Evolutionary conservation across 2,329 filamentous ascomycete genomes (phyloP).

Genomic region (Fusarium sp.): DNA sequence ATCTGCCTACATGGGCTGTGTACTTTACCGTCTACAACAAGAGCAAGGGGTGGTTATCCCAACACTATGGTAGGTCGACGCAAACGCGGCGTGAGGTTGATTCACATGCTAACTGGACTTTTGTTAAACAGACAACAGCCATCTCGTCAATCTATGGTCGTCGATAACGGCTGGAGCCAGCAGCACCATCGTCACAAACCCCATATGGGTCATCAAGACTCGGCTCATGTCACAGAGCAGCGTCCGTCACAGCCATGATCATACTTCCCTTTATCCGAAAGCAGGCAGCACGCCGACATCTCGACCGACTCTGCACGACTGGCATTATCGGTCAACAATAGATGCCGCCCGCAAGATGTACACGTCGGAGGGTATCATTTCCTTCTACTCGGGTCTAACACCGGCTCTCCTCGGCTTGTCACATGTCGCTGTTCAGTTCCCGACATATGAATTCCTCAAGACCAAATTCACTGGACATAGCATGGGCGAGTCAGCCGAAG

Average conservation of each 20-base stretch:
- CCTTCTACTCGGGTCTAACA: constrained; percentile 95
- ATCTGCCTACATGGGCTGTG: constrained; percentile 97
- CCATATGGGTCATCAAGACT: constrained; percentile 99
- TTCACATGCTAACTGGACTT: constrained; percentile 23
- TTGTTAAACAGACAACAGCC: constrained; percentile 71
- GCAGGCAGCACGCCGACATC: constrained; percentile 66
- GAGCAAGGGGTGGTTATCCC: constrained; percentile 79
- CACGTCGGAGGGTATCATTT: constrained; percentile 83
- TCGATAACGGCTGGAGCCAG: constrained; percentile 91
- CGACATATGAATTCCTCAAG: constrained; percentile 94
- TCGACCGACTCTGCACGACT: constrained; percentile 74
- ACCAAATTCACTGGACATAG: constrained; percentile 88
- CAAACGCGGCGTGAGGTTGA: background rate
- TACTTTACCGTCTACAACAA: constrained; percentile 98
- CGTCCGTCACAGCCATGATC: constrained; percentile 56
- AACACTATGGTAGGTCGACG: constrained; percentile 68
- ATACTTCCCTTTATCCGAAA: constrained; percentile 56
- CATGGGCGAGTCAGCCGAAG: constrained; percentile 75
- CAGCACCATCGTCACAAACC: constrained; percentile 94
- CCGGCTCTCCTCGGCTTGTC: constrained; percentile 92
- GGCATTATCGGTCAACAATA: constrained; percentile 90
- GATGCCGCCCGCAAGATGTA: constrained; percentile 99
- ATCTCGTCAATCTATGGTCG: constrained; percentile 86
- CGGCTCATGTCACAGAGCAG: constrained; percentile 93
- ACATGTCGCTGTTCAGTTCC: constrained; percentile 97